Percentiles rank a stretch among this genome's conserved stretches.
Evolutionary conservation across 805 yeast genomes (phyloP).

Genomic region (Wickerhamomyces rabaulensis): DNA sequence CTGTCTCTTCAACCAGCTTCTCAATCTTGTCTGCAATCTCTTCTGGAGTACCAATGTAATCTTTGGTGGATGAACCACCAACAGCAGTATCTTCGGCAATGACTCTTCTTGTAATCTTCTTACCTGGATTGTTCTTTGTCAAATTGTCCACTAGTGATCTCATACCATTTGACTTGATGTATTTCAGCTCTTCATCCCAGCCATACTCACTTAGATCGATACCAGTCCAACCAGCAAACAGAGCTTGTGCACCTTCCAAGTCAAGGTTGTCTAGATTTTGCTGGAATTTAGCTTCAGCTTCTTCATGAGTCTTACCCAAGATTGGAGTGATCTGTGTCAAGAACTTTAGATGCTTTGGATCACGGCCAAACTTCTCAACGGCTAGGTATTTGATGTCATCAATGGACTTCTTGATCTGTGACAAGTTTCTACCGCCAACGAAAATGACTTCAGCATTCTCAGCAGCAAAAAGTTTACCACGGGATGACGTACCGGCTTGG

Average conservation of each 20-base stretch:
- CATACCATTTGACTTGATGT: slow-evolving; percentile 21
- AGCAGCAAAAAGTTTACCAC: slow-evolving; percentile 38
- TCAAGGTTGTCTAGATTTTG: slow-evolving; percentile 25
- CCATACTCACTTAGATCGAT: slow-evolving; percentile 30
- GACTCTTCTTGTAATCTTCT: slow-evolving; percentile 18
- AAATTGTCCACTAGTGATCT: slow-evolving; percentile 9
- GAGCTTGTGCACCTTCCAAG: slow-evolving; percentile 34
- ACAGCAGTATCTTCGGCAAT: slow-evolving; percentile 22
- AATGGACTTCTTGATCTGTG: slow-evolving; percentile 26
- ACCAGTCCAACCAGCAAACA: slow-evolving; percentile 38
- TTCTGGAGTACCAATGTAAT: slow-evolving; percentile 29
- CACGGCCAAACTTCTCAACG: slow-evolving; percentile 27
- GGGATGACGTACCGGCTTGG: slow-evolving; percentile 40
- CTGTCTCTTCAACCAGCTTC: slow-evolving; percentile 27
- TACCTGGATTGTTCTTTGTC: slow-evolving; percentile 24
- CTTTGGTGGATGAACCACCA: slow-evolving; percentile 23
- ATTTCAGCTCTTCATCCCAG: slow-evolving; percentile 27
- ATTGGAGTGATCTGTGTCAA: slow-evolving; percentile 29
- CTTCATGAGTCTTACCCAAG: slow-evolving; percentile 34
- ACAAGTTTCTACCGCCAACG: slow-evolving; percentile 30
- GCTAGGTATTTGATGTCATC: slow-evolving; percentile 29
- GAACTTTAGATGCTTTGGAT: slow-evolving; percentile 30
- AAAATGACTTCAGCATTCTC: slow-evolving; percentile 39
- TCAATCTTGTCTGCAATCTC: slow-evolving; percentile 37
- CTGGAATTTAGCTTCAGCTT: slow-evolving; percentile 29